A percentile compares a stretch with the other conserved stretches of the same genome.
Evolutionary conservation across 129 eudicot genomes (phyloP).

Genomic region (Helichrysum umbraculigerum): DNA sequence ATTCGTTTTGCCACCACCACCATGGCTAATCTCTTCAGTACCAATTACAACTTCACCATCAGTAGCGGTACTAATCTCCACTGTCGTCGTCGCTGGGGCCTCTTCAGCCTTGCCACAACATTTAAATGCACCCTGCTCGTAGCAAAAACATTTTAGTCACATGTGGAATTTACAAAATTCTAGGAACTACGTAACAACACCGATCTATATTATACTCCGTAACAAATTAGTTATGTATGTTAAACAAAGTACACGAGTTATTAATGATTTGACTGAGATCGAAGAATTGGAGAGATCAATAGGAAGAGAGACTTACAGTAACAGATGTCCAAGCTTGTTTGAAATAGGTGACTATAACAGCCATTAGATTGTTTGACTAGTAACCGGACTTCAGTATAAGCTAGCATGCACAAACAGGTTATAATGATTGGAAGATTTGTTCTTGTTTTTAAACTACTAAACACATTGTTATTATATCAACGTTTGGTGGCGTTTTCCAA

Average conservation of each 20-base stretch:
- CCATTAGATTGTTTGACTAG: constrained; percentile 12
- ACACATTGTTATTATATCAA: constrained; percentile 16
- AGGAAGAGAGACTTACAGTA: constrained; percentile 26
- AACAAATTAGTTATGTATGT: too few relatives aligned
- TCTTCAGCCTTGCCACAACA: constrained; percentile 28
- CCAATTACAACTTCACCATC: constrained; percentile 13
- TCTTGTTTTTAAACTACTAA: constrained; percentile 28
- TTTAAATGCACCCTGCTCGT: constrained; percentile 24
- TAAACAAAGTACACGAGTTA: too few relatives aligned
- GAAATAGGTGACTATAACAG: constrained; percentile 21
- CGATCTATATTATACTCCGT: too few relatives aligned
- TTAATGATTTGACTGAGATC: not conserved
- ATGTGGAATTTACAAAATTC: too few relatives aligned
- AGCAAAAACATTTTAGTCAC: too few relatives aligned
- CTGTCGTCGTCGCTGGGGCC: constrained; percentile 11
- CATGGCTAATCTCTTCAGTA: constrained; percentile 14
- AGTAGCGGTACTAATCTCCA: constrained; percentile 19
- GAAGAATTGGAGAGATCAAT: not conserved
- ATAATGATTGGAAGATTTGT: constrained; percentile 4
- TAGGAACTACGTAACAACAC: too few relatives aligned
- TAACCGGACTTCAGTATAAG: not conserved
- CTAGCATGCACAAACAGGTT: constrained; percentile 2
- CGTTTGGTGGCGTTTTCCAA: constrained; percentile 32
- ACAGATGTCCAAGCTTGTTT: constrained; percentile 31
- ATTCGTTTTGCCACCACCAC: constrained; percentile 27